Conservation (phyloP, 169 alveolate genomes). For the Plasmodium sp. region DNA sequence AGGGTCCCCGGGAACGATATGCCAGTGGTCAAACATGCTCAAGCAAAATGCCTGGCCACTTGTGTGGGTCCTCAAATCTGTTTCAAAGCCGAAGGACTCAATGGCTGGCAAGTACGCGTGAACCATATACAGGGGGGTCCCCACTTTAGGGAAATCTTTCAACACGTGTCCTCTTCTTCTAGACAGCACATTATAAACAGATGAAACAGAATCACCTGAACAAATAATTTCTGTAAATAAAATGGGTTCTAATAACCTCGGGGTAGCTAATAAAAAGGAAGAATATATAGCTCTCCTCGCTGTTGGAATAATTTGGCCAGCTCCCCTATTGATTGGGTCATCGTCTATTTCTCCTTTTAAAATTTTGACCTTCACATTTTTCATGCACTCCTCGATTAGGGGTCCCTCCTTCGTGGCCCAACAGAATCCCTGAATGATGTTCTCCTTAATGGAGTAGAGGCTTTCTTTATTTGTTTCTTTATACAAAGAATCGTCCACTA, state of each 20-base stretch:
- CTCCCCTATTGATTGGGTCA: slow-evolving; percentile 94
- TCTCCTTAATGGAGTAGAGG: slow-evolving; percentile 86
- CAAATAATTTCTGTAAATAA: slow-evolving; percentile 95
- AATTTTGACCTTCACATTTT: slow-evolving; percentile 93
- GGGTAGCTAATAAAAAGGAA: slow-evolving; percentile 98
- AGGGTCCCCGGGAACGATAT: slow-evolving; percentile 99
- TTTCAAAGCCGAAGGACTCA: slow-evolving; percentile 99
- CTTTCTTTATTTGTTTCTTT: slow-evolving; percentile 90
- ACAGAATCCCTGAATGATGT: slow-evolving; percentile 97
- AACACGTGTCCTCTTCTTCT: slow-evolving; percentile 93
- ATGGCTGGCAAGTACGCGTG: slow-evolving; percentile 98
- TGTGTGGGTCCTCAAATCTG: slow-evolving; percentile 98
- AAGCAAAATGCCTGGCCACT: slow-evolving; percentile 98
- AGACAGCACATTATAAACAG: slow-evolving; percentile 93
- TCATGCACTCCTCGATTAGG: slow-evolving; percentile 96
- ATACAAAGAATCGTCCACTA: slow-evolving; percentile 97
- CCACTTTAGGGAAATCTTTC: slow-evolving; percentile 94
- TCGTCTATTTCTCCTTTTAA: slow-evolving; percentile 90
- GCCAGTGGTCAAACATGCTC: slow-evolving; percentile 97
- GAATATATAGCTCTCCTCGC: slow-evolving; percentile 97
- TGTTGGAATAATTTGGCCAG: slow-evolving; percentile 99
- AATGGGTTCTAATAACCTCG: slow-evolving; percentile 99
- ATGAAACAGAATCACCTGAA: slow-evolving; percentile 97
- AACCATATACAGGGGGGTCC: slow-evolving; percentile 94
- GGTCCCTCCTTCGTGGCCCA: slow-evolving; percentile 99